Percentiles rank a stretch among this genome's conserved stretches.
These are phyloP conservation scores for Calonectria fujianensis DNA, from an alignment of 2,329 filamentous ascomycete species.

Conservation along the genomic window DNA sequence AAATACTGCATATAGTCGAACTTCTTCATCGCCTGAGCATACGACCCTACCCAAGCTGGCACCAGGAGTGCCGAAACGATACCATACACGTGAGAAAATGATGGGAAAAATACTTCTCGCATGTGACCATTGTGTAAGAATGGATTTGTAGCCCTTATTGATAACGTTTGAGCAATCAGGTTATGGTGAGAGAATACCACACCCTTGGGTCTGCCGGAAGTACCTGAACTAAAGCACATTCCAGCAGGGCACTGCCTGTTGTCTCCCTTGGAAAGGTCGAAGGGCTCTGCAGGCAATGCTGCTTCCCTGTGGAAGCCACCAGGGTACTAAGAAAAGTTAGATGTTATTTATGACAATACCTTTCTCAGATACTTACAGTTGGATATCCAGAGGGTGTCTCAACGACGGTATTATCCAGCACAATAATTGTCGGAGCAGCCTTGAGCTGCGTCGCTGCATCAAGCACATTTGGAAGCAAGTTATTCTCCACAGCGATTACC, in stretches of 20 bases:
- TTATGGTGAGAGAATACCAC: constrained; percentile 52
- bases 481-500: constrained; percentile 44
- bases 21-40: constrained; percentile 48
- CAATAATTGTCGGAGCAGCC: constrained; percentile 3
- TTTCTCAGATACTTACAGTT: background rate
- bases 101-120: constrained; percentile 55
- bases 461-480: constrained; percentile 36
- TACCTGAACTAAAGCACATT: constrained; percentile 53
- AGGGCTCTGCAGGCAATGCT: constrained; percentile 5
- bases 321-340: constrained; percentile 31
- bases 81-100: constrained; percentile 54
- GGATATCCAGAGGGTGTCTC: background rate
- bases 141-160: constrained; percentile 49
- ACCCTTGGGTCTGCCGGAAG: constrained; percentile 51
- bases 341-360: background rate
- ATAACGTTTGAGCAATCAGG: constrained; percentile 49
- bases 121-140: constrained; percentile 50
- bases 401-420: background rate
- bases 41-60: constrained; percentile 49
- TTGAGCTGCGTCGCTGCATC: constrained; percentile 16
- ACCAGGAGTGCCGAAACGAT: constrained; percentile 49
- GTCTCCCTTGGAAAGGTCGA: constrained; percentile 41
- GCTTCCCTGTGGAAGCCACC: constrained; percentile 26
- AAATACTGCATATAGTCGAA: constrained; percentile 50
- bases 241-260: constrained; percentile 45